These are phyloP conservation scores for Colletotrichum sp. DNA, from an alignment of 2,329 filamentous ascomycete species.

Conservation along the genomic window DNA sequence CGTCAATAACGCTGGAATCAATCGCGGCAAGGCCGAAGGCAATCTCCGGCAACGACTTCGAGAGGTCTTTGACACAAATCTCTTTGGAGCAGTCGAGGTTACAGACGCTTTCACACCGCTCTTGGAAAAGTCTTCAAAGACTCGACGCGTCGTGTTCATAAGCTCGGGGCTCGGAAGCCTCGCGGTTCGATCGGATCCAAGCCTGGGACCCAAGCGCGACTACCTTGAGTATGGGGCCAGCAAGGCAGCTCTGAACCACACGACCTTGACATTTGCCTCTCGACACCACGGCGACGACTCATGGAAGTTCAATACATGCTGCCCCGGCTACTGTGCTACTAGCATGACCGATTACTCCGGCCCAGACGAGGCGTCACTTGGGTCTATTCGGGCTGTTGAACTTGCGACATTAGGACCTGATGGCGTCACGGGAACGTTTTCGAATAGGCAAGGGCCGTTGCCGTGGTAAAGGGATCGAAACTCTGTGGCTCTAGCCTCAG, in stretches of 20 bases:
- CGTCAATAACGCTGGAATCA: conserved; percentile 67
- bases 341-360: conserved; percentile 3
- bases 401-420: conserved; percentile 6
- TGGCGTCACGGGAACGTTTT: not conserved
- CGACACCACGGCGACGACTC: not conserved
- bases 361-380: conserved; percentile 1
- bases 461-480: not conserved
- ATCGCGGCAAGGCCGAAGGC: conserved; percentile 55
- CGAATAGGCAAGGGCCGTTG: not conserved
- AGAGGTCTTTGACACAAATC: conserved; percentile 63
- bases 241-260: conserved; percentile 14
- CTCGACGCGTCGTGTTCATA: not conserved
- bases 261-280: conserved; percentile 1
- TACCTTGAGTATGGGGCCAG: conserved; percentile 5
- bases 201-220: not conserved
- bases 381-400: conserved; percentile 3
- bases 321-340: conserved; percentile 11
- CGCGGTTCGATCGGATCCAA: not conserved
- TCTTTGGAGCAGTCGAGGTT: conserved; percentile 61
- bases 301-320: conserved; percentile 17
- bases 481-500: too few species aligned
- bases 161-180: conserved; percentile 12
- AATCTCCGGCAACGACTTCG: conserved; percentile 52
- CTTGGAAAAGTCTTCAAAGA: conserved; percentile 27
- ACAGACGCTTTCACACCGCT: conserved; percentile 47